Percentiles rank a stretch among this genome's conserved stretches.
Evolutionary conservation across 257 asterid genomes (phyloP).

Genomic region (Nicotiana otophora): DNA sequence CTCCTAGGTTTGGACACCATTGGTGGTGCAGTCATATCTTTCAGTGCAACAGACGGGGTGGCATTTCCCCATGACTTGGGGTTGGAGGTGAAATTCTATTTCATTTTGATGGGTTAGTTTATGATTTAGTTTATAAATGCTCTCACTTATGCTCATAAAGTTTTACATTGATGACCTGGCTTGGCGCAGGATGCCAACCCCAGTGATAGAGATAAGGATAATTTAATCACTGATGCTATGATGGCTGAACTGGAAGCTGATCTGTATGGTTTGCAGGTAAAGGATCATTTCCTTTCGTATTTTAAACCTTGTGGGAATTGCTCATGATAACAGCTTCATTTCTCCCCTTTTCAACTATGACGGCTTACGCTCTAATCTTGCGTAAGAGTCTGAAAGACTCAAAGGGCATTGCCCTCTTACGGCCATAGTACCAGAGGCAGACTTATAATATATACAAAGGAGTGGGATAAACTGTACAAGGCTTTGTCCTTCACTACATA

Average conservation of each 20-base stretch:
- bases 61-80: constrained; percentile 30
- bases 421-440: background rate
- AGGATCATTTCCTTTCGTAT: background rate
- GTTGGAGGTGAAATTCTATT: constrained; percentile 34
- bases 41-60: constrained; percentile 29
- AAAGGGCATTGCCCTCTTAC: background rate
- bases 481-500: background rate
- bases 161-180: constrained; percentile 15
- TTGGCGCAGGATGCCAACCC: constrained; percentile 42
- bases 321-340: background rate
- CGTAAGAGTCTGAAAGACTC: background rate
- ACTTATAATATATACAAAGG: background rate
- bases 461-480: background rate
- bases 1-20: constrained; percentile 24
- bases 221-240: constrained; percentile 61
- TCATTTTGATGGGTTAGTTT: background rate
- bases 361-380: background rate
- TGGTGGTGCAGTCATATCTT: constrained; percentile 19
- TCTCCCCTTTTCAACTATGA: background rate
- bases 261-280: constrained; percentile 74
- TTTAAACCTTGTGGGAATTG: background rate
- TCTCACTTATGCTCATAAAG: background rate
- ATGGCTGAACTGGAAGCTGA: constrained; percentile 83
- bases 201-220: constrained; percentile 24
- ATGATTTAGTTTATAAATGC: background rate